Conservation (phyloP, 805 yeast species). For the Metschnikowia baotianmanensis region DNA sequence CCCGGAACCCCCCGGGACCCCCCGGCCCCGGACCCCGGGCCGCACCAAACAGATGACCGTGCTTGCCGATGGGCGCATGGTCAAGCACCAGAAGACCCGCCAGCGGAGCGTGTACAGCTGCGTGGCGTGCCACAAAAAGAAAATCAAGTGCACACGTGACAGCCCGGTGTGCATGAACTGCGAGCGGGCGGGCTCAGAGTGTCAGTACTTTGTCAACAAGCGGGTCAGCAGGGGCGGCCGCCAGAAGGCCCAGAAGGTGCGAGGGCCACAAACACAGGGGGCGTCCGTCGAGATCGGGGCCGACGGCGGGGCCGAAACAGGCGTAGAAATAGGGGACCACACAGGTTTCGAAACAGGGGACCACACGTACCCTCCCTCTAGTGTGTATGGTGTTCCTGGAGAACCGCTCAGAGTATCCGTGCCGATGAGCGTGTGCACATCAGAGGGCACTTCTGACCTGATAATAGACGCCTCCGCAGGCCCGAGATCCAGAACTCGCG, state of each 20-base stretch:
- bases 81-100: slow-evolving; percentile 59
- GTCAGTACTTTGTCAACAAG: slow-evolving; percentile 58
- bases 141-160: slow-evolving; percentile 60
- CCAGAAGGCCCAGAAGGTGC: background rate
- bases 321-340: background rate
- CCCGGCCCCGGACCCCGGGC: too few relatives aligned
- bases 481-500: too few relatives aligned
- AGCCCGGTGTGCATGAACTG: slow-evolving; percentile 59
- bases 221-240: slow-evolving; percentile 47
- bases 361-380: too few relatives aligned
- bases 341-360: too few relatives aligned
- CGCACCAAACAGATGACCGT: slow-evolving; percentile 21
- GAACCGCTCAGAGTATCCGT: too few relatives aligned
- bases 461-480: too few relatives aligned
- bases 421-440: too few relatives aligned
- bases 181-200: slow-evolving; percentile 42
- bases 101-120: slow-evolving; percentile 59
- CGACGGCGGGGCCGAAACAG: background rate
- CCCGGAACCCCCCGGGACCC: too few relatives aligned
- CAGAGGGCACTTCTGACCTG: too few relatives aligned
- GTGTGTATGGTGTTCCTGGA: too few relatives aligned
- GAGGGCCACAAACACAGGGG: background rate
- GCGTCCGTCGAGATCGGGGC: too few relatives aligned
- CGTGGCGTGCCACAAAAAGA: slow-evolving; percentile 58
- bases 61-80: slow-evolving; percentile 50